phyloP scores from a whole-genome alignment of 139 green algal species.

The Closterium sp. region DNA sequence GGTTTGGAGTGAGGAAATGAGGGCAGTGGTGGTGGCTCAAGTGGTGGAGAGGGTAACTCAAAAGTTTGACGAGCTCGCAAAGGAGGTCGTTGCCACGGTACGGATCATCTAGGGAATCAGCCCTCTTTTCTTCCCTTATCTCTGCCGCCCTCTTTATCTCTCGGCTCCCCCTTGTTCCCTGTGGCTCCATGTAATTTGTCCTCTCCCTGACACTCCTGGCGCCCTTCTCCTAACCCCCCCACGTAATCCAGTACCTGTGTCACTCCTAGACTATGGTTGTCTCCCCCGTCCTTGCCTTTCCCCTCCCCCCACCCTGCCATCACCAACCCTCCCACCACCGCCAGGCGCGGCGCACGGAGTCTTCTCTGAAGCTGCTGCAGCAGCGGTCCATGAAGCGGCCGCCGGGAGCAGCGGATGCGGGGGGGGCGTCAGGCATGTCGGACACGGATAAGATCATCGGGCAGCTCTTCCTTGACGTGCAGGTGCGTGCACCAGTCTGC shows the following conservation, averaged over 20 bases:
- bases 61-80: slow-evolving; percentile 60
- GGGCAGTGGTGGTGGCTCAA: slow-evolving; percentile 31
- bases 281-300: no score
- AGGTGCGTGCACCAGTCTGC: slow-evolving; percentile 39
- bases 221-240: no score
- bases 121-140: no score
- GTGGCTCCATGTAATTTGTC: no score
- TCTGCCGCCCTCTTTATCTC: no score
- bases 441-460: slow-evolving; percentile 88
- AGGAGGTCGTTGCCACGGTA: slow-evolving; percentile 79
- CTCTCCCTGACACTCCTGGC: no score
- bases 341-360: not conserved
- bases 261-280: no score
- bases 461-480: slow-evolving; percentile 55
- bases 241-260: no score
- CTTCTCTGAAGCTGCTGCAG: not conserved
- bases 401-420: not conserved
- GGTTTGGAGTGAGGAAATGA: not conserved
- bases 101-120: no score
- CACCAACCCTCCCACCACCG: no score
- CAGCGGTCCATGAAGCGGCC: slow-evolving; percentile 1
- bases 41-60: slow-evolving; percentile 54
- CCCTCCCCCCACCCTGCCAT: no score
- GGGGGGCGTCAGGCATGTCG: slow-evolving; percentile 51
- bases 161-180: no score